phyloP scores from a whole-genome alignment of 495 filamentous ascomycete genomes.

The Stereocaulon alpinum region DNA sequence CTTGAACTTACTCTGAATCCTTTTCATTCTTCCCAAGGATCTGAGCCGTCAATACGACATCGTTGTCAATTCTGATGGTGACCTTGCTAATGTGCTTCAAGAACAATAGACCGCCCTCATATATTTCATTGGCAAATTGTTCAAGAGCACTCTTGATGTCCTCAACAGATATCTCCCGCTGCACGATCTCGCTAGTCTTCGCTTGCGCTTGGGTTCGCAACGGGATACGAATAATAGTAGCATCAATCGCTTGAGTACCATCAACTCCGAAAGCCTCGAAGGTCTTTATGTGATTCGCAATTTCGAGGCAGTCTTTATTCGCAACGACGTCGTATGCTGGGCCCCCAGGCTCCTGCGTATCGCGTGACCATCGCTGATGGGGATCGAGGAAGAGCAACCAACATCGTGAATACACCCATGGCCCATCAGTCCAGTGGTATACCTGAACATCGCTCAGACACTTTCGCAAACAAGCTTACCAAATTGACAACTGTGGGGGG shows the following conservation, averaged over 20 bases:
- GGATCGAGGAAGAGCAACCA: constrained; percentile 34
- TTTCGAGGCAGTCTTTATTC: constrained; percentile 20
- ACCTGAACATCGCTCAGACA: constrained; percentile 23
- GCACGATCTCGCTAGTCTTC: constrained; percentile 25
- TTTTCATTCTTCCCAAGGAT: neutral
- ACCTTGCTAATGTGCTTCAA: constrained; percentile 30
- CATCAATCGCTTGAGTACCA: constrained; percentile 18
- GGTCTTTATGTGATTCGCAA: constrained; percentile 30
- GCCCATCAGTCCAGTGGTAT: constrained; percentile 38
- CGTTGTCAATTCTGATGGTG: constrained; percentile 20
- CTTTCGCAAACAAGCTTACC: neutral
- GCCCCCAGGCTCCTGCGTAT: constrained; percentile 25
- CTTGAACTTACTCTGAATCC: neutral
- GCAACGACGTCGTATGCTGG: constrained; percentile 31
- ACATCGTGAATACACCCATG: constrained; percentile 31
- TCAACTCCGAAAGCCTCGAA: constrained; percentile 24
- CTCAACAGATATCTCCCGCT: constrained; percentile 20
- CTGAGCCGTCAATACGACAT: constrained; percentile 22
- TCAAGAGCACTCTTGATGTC: constrained; percentile 28
- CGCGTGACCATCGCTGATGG: constrained; percentile 31
- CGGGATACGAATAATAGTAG: constrained; percentile 37
- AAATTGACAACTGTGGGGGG: too few species aligned
- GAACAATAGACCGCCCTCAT: constrained; percentile 29
- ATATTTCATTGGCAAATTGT: constrained; percentile 27
- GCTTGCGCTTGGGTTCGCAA: constrained; percentile 28